Conservation (phyloP, 495 filamentous ascomycete species). For the Parathielavia appendiculata region DNA sequence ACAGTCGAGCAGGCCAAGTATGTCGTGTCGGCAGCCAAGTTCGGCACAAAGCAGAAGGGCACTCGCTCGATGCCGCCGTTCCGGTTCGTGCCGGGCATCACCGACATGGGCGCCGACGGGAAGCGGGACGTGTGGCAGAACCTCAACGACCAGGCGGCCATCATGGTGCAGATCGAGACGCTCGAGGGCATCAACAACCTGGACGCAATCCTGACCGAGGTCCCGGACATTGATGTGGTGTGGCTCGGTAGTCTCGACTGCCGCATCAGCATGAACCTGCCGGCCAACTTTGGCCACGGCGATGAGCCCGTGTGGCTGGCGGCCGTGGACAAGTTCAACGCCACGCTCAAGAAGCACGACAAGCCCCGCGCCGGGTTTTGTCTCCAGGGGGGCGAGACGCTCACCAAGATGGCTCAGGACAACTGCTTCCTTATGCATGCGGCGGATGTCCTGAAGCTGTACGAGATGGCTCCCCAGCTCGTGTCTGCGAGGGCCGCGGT, state of each 20-base stretch:
- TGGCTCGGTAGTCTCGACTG: conserved; percentile 44
- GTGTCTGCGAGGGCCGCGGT: conserved; percentile 17
- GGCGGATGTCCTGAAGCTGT: conserved; percentile 28
- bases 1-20: conserved; percentile 44
- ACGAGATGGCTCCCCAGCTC: conserved; percentile 19
- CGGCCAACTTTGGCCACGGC: conserved; percentile 23
- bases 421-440: conserved; percentile 24
- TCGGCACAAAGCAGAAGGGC: conserved; percentile 27
- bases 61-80: conserved; percentile 43
- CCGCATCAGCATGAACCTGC: conserved; percentile 39
- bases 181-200: conserved; percentile 52
- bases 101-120: conserved; percentile 27
- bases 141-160: conserved; percentile 41
- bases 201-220: conserved; percentile 45
- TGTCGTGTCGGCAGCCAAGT: conserved; percentile 43
- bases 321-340: conserved; percentile 32
- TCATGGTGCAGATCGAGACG: conserved; percentile 49
- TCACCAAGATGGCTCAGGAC: conserved; percentile 20
- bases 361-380: conserved; percentile 30
- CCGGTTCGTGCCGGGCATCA: conserved; percentile 35
- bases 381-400: conserved; percentile 25
- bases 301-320: conserved; percentile 39
- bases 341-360: conserved; percentile 38
- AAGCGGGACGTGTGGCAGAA: conserved; percentile 32
- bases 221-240: conserved; percentile 40